These are phyloP conservation scores for Torulaspora delbrueckii DNA, from an alignment of 805 yeast genomes.

Conservation along the genomic window DNA sequence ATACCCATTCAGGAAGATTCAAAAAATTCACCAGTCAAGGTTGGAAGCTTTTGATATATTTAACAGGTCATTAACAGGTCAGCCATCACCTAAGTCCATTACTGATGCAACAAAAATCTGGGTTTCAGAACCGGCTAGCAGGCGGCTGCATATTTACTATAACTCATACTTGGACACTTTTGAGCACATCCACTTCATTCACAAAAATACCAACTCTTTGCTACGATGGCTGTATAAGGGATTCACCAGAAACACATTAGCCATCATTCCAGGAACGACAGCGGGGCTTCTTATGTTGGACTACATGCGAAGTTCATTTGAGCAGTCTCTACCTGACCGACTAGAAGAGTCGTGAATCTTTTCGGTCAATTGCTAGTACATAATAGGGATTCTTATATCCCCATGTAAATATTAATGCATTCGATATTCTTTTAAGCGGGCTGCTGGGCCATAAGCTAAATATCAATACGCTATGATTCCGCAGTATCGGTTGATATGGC, in stretches of 20 bases:
- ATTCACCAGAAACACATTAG: conserved; percentile 61
- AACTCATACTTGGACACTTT: conserved; percentile 75
- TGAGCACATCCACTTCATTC: conserved; percentile 51
- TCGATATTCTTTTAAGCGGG: background rate
- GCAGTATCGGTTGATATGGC: background rate
- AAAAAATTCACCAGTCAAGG: conserved; percentile 71
- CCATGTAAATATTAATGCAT: background rate
- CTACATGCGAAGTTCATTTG: conserved; percentile 52
- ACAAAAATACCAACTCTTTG: conserved; percentile 46
- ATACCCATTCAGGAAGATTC: conserved; percentile 76
- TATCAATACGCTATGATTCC: no score
- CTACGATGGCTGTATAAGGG: conserved; percentile 73
- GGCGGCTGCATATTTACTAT: conserved; percentile 47
- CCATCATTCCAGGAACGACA: conserved; percentile 83
- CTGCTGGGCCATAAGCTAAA: background rate
- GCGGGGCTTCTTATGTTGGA: conserved; percentile 82
- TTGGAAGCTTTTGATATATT: conserved; percentile 73
- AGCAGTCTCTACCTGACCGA: conserved; percentile 11
- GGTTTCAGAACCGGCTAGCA: conserved; percentile 16
- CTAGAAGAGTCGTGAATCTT: background rate
- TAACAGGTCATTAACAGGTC: conserved; percentile 29
- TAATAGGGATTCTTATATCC: background rate
- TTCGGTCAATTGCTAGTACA: background rate
- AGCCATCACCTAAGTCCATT: conserved; percentile 17
- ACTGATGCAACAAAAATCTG: conserved; percentile 12